Conservation (phyloP, 257 asterid species). For the Fraxinus quadrangulata region DNA sequence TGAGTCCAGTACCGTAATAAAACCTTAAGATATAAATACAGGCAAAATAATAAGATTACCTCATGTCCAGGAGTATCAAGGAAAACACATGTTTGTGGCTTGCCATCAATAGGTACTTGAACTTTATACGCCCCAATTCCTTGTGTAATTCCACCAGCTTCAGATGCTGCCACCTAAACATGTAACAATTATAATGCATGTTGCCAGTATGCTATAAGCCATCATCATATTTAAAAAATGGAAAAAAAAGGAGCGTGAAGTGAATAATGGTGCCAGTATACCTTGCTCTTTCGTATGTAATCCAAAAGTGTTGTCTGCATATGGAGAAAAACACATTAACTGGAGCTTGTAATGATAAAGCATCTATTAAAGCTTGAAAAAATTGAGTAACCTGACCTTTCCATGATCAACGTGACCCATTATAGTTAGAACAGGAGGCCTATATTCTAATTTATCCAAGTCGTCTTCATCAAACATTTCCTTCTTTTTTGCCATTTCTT, state of each 20-base stretch:
- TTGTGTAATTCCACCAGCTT: slow-evolving; percentile 98
- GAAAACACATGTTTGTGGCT: slow-evolving; percentile 81
- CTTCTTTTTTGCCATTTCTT: slow-evolving; percentile 94
- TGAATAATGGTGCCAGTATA: slow-evolving; percentile 23
- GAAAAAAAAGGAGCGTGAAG: not conserved
- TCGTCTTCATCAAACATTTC: slow-evolving; percentile 83
- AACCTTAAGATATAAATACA: slow-evolving; percentile 25
- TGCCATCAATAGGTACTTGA: slow-evolving; percentile 85
- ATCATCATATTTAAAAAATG: not conserved
- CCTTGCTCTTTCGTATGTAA: slow-evolving; percentile 85
- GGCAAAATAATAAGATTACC: slow-evolving; percentile 44
- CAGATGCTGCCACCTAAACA: slow-evolving; percentile 87
- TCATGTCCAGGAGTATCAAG: slow-evolving; percentile 99
- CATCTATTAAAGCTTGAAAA: slow-evolving; percentile 3
- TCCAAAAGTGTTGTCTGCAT: slow-evolving; percentile 95
- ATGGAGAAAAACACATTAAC: slow-evolving; percentile 32
- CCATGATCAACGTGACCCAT: slow-evolving; percentile 99
- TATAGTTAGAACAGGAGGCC: slow-evolving; percentile 95
- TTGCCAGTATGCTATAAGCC: slow-evolving; percentile 7
- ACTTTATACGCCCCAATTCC: slow-evolving; percentile 99
- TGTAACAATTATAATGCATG: slow-evolving; percentile 21
- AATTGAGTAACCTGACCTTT: slow-evolving; percentile 53
- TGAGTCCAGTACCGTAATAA: not conserved
- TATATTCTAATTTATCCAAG: slow-evolving; percentile 72
- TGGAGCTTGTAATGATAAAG: slow-evolving; percentile 21